phyloP scores from a whole-genome alignment of 179 eudicot species.

The Nepenthes alata region DNA sequence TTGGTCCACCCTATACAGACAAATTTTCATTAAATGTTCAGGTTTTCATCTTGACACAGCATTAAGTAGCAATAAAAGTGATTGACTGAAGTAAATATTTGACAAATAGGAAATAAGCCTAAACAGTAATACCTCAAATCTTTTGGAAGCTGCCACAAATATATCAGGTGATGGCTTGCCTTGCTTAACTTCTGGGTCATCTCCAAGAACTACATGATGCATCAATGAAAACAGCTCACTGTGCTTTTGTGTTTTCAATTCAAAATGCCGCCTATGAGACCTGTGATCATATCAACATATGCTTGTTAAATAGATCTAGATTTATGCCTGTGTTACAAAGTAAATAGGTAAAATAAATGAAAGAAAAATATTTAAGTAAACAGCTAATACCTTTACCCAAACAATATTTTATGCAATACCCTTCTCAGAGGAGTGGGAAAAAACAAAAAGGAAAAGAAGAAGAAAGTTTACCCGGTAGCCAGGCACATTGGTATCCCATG shows the following conservation, averaged over 20 bases:
- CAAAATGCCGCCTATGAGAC: constrained; percentile 68
- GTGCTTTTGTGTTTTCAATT: constrained; percentile 73
- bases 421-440: no score
- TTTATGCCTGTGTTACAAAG: no score
- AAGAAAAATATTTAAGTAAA: no score
- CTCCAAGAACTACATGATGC: constrained; percentile 91
- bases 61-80: not conserved
- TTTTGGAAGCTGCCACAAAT: constrained; percentile 75
- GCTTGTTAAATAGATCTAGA: not conserved
- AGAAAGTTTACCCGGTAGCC: constrained; percentile 63
- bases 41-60: not conserved
- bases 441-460: not conserved
- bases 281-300: constrained; percentile 25
- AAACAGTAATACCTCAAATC: constrained; percentile 60
- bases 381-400: no score
- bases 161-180: constrained; percentile 95
- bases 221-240: constrained; percentile 67
- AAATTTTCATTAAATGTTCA: not conserved
- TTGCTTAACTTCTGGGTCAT: constrained; percentile 92
- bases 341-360: no score
- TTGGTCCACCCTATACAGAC: constrained; percentile 57
- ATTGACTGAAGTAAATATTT: not conserved
- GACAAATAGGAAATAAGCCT: not conserved
- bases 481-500: constrained; percentile 69
- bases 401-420: no score